Conservation (phyloP, 2,329 filamentous ascomycete genomes). For the Ramularia collo-cygni region DNA sequence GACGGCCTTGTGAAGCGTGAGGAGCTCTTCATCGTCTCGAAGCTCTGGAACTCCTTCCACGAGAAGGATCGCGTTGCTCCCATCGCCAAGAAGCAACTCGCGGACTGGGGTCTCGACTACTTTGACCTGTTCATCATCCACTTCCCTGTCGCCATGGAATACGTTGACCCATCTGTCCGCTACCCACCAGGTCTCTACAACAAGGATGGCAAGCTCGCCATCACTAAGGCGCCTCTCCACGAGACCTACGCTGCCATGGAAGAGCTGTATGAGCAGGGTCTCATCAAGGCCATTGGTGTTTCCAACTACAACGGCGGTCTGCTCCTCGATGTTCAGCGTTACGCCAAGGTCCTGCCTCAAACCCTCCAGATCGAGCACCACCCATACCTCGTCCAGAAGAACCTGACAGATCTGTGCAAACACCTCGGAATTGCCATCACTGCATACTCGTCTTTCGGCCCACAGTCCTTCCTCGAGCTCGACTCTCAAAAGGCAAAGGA, state of each 20-base stretch:
- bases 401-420: constrained; percentile 63
- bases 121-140: constrained; percentile 78
- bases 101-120: constrained; percentile 80
- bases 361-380: constrained; percentile 86
- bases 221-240: constrained; percentile 64
- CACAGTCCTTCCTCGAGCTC: constrained; percentile 71
- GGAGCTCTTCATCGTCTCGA: constrained; percentile 87
- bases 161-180: constrained; percentile 69
- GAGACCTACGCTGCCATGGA: constrained; percentile 83
- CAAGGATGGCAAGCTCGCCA: constrained; percentile 57
- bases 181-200: constrained; percentile 73
- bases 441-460: constrained; percentile 79
- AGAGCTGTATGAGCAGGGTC: constrained; percentile 58
- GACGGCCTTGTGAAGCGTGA: constrained; percentile 75
- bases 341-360: constrained; percentile 66
- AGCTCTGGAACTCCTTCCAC: constrained; percentile 92
- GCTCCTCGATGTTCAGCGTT: constrained; percentile 71
- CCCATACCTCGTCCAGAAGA: constrained; percentile 73
- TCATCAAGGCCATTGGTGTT: constrained; percentile 69
- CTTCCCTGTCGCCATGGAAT: constrained; percentile 82
- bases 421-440: constrained; percentile 57
- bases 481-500: constrained; percentile 61
- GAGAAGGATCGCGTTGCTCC: constrained; percentile 68
- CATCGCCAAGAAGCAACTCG: constrained; percentile 68
- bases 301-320: constrained; percentile 76